phyloP scores from a whole-genome alignment of 1,284 basidiomycete genomes.

The Gymnopus androsaceus region DNA sequence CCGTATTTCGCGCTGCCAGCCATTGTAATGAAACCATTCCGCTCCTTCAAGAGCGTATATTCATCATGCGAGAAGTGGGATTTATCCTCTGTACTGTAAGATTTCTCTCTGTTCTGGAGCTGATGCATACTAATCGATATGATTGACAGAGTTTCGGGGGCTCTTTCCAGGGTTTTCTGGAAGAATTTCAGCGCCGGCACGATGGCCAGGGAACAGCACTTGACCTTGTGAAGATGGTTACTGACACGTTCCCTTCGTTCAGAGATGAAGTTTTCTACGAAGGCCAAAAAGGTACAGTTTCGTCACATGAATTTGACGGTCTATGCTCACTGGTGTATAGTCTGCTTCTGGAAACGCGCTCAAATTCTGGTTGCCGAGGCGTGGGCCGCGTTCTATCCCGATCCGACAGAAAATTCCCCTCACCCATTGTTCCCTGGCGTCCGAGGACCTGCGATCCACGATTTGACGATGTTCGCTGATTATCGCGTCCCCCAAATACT shows the following conservation, averaged over 20 bases:
- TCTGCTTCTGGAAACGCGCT: slow-evolving; percentile 81
- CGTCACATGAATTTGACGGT: not conserved
- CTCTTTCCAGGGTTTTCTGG: slow-evolving; percentile 67
- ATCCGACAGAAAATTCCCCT: slow-evolving; percentile 32
- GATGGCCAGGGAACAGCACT: slow-evolving; percentile 61
- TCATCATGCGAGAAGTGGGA: slow-evolving; percentile 74
- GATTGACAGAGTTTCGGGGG: slow-evolving; percentile 61
- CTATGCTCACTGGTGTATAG: slow-evolving; percentile 33
- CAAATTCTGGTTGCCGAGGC: slow-evolving; percentile 85
- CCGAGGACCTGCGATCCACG: slow-evolving; percentile 56
- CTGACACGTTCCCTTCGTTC: slow-evolving; percentile 73
- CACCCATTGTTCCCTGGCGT: slow-evolving; percentile 71
- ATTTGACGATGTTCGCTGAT: slow-evolving; percentile 86
- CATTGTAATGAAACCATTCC: slow-evolving; percentile 65
- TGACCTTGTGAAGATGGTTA: slow-evolving; percentile 70
- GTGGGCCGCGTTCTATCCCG: slow-evolving; percentile 80
- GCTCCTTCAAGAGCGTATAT: slow-evolving; percentile 65
- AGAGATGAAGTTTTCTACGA: slow-evolving; percentile 65
- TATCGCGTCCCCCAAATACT: slow-evolving; percentile 85
- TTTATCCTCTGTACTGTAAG: slow-evolving; percentile 64
- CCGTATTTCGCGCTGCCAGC: slow-evolving; percentile 64
- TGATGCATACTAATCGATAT: not conserved
- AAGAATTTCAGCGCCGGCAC: slow-evolving; percentile 57
- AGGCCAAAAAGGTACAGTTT: slow-evolving; percentile 53
- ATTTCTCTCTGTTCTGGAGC: not conserved